Conservation (phyloP, 495 filamentous ascomycete genomes). For the Neurospora tetrasperma region DNA sequence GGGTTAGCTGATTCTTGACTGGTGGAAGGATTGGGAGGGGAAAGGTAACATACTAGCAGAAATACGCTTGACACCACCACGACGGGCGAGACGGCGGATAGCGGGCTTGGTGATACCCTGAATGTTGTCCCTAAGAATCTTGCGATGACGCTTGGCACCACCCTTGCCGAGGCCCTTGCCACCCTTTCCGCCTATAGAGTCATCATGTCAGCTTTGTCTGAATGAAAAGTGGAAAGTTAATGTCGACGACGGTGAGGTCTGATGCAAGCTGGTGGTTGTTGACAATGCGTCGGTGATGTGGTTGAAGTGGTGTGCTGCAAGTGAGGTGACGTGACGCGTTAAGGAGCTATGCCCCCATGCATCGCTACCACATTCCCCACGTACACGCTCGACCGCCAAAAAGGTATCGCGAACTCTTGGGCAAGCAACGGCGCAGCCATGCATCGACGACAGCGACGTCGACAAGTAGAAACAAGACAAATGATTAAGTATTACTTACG, state of each 20-base stretch:
- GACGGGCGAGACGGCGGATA: slow-evolving; percentile 98
- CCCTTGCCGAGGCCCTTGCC: slow-evolving; percentile 87
- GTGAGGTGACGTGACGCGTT: slow-evolving; percentile 15
- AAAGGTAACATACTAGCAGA: slow-evolving; percentile 56
- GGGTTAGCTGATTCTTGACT: slow-evolving; percentile 55
- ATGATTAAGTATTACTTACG: slow-evolving; percentile 53
- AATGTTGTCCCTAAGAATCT: slow-evolving; percentile 99
- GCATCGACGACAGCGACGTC: slow-evolving; percentile 9
- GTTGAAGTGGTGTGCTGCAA: not conserved
- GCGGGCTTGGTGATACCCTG: slow-evolving; percentile 99
- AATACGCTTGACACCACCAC: slow-evolving; percentile 99
- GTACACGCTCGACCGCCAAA: slow-evolving; percentile 14
- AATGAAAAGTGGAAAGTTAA: not conserved
- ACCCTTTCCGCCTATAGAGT: slow-evolving; percentile 59
- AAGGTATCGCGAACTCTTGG: slow-evolving; percentile 17
- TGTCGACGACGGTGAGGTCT: not conserved
- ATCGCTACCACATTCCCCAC: slow-evolving; percentile 11
- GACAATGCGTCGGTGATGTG: not conserved
- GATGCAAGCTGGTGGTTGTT: not conserved
- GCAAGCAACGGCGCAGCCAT: slow-evolving; percentile 6
- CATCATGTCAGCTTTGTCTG: slow-evolving; percentile 12
- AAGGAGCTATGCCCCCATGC: slow-evolving; percentile 8
- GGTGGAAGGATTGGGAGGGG: slow-evolving; percentile 35
- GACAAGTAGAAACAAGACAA: slow-evolving; percentile 9
- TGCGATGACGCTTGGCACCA: slow-evolving; percentile 89